Conservation (phyloP, 257 asterid genomes). For the Solanum paucissectum region DNA sequence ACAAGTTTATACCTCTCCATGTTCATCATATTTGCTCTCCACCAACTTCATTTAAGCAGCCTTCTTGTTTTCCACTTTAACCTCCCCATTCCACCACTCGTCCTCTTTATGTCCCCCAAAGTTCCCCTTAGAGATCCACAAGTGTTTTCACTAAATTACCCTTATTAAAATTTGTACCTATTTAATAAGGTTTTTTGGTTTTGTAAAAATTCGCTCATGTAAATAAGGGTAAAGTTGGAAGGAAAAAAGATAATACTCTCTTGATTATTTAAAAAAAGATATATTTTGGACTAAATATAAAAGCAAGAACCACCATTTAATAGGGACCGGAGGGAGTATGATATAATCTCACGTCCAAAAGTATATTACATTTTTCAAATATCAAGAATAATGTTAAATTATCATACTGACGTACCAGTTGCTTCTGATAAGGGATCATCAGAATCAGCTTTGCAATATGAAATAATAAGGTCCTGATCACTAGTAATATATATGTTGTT, state of each 20-base stretch:
- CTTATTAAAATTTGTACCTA: background rate
- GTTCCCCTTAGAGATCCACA: background rate
- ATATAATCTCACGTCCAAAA: background rate
- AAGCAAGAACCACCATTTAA: background rate
- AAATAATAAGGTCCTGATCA: constrained; percentile 94
- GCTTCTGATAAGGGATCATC: constrained; percentile 78
- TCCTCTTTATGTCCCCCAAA: background rate
- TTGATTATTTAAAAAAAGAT: background rate
- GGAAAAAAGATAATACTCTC: background rate
- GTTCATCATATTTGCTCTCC: background rate
- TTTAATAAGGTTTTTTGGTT: background rate
- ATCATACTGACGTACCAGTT: constrained; percentile 39
- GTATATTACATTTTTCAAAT: background rate
- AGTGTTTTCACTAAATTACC: background rate
- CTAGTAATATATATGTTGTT: constrained; percentile 96
- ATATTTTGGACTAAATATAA: background rate
- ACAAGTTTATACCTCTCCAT: background rate
- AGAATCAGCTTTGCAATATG: constrained; percentile 88
- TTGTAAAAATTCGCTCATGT: background rate
- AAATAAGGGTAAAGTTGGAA: background rate
- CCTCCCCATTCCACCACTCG: background rate
- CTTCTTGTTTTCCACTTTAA: background rate
- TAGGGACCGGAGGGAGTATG: background rate
- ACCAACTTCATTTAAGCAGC: background rate
- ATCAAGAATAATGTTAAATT: background rate